A percentile compares a stretch with the other conserved stretches of the same genome.
These are phyloP conservation scores for Tetratostichococcus sp. DNA, from an alignment of 139 green algal species.

Conservation along the genomic window DNA sequence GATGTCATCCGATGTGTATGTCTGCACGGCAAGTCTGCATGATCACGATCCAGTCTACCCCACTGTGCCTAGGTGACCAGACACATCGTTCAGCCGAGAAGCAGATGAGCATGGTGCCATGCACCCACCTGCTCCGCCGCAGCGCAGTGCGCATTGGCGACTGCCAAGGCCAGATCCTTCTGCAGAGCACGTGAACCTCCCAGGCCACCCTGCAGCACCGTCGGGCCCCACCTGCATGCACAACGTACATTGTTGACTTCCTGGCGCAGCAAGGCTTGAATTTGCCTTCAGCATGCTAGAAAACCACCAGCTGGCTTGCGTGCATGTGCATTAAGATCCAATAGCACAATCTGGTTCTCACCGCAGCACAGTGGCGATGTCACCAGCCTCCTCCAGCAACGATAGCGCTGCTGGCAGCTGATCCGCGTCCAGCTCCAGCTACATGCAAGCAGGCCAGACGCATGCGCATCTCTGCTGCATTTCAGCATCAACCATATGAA, in stretches of 20 bases:
- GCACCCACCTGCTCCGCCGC: background rate
- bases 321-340: too few species aligned
- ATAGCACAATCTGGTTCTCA: background rate
- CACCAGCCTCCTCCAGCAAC: background rate
- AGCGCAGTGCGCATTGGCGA: background rate
- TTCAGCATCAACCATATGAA: background rate
- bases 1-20: background rate
- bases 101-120: too few species aligned
- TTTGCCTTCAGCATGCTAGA: too few species aligned
- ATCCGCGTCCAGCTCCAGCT: background rate
- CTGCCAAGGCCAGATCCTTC: background rate
- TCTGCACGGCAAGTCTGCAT: too few species aligned
- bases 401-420: background rate
- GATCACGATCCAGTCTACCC: too few species aligned
- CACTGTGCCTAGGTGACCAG: too few species aligned
- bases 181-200: background rate
- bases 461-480: too few species aligned
- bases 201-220: background rate
- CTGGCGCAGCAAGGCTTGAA: too few species aligned
- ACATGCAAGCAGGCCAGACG: background rate
- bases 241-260: too few species aligned
- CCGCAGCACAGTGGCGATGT: background rate
- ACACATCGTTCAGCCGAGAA: too few species aligned
- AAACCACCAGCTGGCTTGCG: too few species aligned
- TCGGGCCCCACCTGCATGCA: background rate